A percentile compares a stretch with the other conserved stretches of the same genome.
Evolutionary conservation across 139 green algal genomes (phyloP).

Genomic region (Chlamydomonas incerta): DNA sequence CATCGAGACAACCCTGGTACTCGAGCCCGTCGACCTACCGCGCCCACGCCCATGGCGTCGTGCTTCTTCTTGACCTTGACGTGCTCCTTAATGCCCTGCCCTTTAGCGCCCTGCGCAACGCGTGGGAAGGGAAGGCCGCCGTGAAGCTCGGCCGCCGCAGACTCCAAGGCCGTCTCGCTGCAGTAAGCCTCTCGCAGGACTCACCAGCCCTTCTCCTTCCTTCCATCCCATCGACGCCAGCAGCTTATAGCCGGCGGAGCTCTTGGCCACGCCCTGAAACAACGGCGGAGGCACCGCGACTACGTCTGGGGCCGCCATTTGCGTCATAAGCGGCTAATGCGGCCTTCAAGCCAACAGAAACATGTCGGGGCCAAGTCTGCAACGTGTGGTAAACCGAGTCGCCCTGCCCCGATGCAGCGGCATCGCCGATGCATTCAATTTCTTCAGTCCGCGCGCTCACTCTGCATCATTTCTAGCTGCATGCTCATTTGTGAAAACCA

Average conservation of each 20-base stretch:
- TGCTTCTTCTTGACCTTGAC: conserved; percentile 90
- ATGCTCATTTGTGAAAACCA: no score
- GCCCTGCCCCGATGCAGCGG: no score
- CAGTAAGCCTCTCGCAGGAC: background rate
- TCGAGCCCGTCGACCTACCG: conserved; percentile 48
- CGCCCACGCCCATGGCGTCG: conserved; percentile 84
- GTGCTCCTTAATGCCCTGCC: conserved; percentile 89
- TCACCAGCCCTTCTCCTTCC: conserved; percentile 86
- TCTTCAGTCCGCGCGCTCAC: no score
- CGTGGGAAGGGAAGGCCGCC: background rate
- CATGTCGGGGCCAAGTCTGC: no score
- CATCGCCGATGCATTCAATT: no score
- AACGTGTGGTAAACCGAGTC: no score
- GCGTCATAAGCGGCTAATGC: background rate
- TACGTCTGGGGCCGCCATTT: conserved; percentile 6
- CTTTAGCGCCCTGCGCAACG: conserved; percentile 68
- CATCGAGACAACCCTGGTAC: no score
- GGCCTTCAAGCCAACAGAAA: no score
- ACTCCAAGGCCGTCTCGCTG: background rate
- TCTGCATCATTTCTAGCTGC: no score
- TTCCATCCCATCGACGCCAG: conserved; percentile 84
- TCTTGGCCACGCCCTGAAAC: conserved; percentile 80
- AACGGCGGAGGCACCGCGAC: background rate
- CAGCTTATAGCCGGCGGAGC: conserved; percentile 79
- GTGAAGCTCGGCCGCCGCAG: background rate